A percentile compares a stretch with the other conserved stretches of the same genome.
Evolutionary conservation across 2,329 filamentous ascomycete species (phyloP).

Genomic region (Ciborinia camelliae): DNA sequence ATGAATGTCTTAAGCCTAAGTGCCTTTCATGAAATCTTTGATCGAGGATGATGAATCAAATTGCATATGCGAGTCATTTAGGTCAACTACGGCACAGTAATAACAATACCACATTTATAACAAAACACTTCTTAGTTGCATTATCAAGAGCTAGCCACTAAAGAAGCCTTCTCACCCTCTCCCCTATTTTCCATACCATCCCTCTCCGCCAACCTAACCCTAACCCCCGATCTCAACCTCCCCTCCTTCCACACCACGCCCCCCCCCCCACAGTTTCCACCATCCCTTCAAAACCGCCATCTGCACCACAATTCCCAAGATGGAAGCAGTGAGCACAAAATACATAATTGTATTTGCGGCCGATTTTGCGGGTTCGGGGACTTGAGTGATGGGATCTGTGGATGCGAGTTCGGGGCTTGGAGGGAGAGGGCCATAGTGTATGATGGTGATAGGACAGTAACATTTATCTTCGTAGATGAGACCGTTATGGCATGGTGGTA

Average conservation of each 20-base stretch:
- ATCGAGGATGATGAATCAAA: too few species aligned
- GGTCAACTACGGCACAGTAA: background rate
- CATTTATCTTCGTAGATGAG: background rate
- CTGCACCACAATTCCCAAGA: background rate
- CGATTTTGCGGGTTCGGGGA: background rate
- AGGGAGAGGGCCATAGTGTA: background rate
- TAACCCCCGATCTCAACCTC: background rate
- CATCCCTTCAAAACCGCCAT: background rate
- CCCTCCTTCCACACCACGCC: background rate
- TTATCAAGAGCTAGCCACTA: background rate
- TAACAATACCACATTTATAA: background rate
- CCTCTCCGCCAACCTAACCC: background rate
- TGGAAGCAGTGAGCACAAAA: background rate
- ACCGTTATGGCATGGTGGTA: background rate
- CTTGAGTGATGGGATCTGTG: background rate
- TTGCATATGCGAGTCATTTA: background rate
- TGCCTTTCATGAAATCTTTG: background rate
- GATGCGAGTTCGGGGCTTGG: background rate
- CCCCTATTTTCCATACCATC: background rate
- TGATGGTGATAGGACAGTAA: background rate
- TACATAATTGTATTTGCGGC: background rate
- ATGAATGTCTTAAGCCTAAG: too few species aligned
- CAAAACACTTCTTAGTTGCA: background rate
- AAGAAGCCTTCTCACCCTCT: background rate
- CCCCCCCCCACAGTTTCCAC: background rate